Base-by-base conservation (phyloP, 306 rosid genomes). In the Begonia loranthoides region DNA sequence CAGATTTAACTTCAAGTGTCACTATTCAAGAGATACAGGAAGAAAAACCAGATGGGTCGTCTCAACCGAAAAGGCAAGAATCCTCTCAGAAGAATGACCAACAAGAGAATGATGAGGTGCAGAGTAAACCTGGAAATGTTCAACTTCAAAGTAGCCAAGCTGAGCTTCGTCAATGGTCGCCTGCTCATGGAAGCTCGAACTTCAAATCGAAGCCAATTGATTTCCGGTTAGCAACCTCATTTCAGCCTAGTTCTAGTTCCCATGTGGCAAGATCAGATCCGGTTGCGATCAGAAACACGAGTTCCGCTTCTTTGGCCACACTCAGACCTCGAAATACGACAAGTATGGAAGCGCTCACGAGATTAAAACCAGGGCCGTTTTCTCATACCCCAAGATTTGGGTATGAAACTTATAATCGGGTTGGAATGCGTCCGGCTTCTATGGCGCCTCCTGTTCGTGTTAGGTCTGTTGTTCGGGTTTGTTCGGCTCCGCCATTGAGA, bases 401-500 rank as follows among this genome's bases (percentile, higher is more conserved):
- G 21, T 61, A 73, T 24, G 76, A 49, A 24, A 71, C 66, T 59
- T 33, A 39, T 24, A 67, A 69, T 57, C 61, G 66, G 62, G 62
- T 61, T n/a, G 73, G 80, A 57, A 51, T 61, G 6, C 62, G 78
- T 19, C 62, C 63, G 55, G 67, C 80, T 55, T 59, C 55, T 59
- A 70, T 69, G 82, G 89, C 96, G 40, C 89, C 96, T 15, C 73
- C 87, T 58, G 94, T 87, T 50, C 59, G 87, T 60, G 80, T 82
- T 54, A 66, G 94, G 55, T 79, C 89, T 45, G 87, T 87, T 19
- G 79, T 87, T 16, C 95, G 93, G 2, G 94, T 87, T 10, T 87
- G 87, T 73, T 79, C 94, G 41, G 84, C 89, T 69, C 93, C 89
- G 54, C 86, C 93, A 17, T 61, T 60, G 44, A 75, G 86, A 76